A percentile compares a stretch with the other conserved stretches of the same genome.
Conservation (phyloP, 2,329 filamentous ascomycete genomes). For the Fusarium nygamai region DNA sequence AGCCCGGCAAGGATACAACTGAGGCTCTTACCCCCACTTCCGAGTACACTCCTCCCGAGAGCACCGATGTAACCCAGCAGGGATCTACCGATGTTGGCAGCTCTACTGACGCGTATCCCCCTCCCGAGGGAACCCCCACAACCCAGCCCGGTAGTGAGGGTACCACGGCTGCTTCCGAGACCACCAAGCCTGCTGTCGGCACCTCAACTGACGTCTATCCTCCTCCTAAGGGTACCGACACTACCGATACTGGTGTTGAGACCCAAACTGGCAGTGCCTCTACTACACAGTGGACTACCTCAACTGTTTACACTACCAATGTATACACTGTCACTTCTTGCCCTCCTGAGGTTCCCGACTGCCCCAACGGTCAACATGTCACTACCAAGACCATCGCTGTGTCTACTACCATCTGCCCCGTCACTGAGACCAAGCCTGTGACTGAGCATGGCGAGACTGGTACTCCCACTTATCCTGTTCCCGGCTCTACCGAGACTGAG, state of each 20-base stretch:
- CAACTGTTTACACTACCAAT: constrained; percentile 38
- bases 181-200: neutral
- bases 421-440: constrained; percentile 22
- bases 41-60: constrained; percentile 7
- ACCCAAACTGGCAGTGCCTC: neutral
- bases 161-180: constrained; percentile 12
- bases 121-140: constrained; percentile 10
- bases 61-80: constrained; percentile 15
- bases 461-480: constrained; percentile 2
- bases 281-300: constrained; percentile 27
- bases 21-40: constrained; percentile 20
- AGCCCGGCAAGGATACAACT: constrained; percentile 10
- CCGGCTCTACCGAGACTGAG: constrained; percentile 3
- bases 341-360: constrained; percentile 31
- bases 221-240: neutral
- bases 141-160: neutral
- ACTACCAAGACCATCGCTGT: constrained; percentile 39
- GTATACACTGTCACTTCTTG: constrained; percentile 37
- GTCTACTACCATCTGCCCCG: constrained; percentile 38
- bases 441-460: constrained; percentile 15
- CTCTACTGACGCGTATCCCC: constrained; percentile 14
- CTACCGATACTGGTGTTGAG: neutral
- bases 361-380: constrained; percentile 23
- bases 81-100: constrained; percentile 12
- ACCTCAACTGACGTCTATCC: neutral